Percentiles rank a stretch among this genome's conserved stretches.
Conservation (phyloP, 768 basidiomycete genomes). For the Suillus weaverae region DNA sequence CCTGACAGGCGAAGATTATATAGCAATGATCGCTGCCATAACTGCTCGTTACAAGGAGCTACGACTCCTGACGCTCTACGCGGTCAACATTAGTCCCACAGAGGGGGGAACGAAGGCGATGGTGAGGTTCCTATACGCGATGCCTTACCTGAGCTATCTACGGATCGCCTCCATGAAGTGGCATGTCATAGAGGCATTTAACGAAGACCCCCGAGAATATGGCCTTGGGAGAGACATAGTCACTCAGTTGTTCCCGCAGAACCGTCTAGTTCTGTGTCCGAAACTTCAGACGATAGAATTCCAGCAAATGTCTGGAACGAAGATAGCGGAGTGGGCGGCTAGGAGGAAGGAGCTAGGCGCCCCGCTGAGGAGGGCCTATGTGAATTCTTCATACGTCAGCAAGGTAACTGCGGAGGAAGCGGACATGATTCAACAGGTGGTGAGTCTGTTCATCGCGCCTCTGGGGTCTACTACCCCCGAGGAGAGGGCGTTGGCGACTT, state of each 20-base stretch:
- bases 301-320: slow-evolving; percentile 34
- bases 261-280: slow-evolving; percentile 40
- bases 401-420: slow-evolving; percentile 26
- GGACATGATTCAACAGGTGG: neutral
- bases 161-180: slow-evolving; percentile 46
- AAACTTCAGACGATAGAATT: slow-evolving; percentile 48
- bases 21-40: slow-evolving; percentile 45
- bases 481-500: slow-evolving; percentile 38
- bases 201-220: slow-evolving; percentile 37
- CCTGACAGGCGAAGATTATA: slow-evolving; percentile 51
- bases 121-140: slow-evolving; percentile 54
- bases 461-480: slow-evolving; percentile 46
- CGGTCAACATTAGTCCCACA: slow-evolving; percentile 37
- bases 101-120: slow-evolving; percentile 30
- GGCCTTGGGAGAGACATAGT: slow-evolving; percentile 11
- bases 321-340: slow-evolving; percentile 37
- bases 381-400: slow-evolving; percentile 34
- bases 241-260: slow-evolving; percentile 4
- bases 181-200: slow-evolving; percentile 49
- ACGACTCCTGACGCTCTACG: slow-evolving; percentile 53
- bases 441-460: slow-evolving; percentile 28
- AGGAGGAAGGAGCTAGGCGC: slow-evolving; percentile 38
- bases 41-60: slow-evolving; percentile 52
- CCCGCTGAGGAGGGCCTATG: slow-evolving; percentile 54
- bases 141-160: slow-evolving; percentile 54